Evolutionary conservation across 257 asterid genomes (phyloP), one percentile per base, ranked within the genome.

Genomic region (Marsdenia floribunda): DNA sequence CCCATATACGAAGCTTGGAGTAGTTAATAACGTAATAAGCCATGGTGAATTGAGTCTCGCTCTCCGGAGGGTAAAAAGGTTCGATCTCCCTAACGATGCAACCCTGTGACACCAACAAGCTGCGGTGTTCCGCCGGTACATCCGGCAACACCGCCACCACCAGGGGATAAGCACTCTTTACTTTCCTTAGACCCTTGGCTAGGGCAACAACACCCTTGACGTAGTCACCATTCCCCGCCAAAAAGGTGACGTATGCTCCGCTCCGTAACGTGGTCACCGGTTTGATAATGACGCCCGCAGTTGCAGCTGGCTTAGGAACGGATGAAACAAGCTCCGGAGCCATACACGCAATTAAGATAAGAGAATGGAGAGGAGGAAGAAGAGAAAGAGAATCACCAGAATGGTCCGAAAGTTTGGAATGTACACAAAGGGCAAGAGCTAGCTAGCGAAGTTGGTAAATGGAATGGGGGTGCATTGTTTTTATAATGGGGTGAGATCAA

Each of bases 101-200:
- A 10, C 72, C 72, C 72, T 68, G 72, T 0, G 53, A 40, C 33
- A 26, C 72, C 53, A 68, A 46, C 3, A 68, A 12, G 54, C 38
- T 19, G 21, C 72, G 72, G 72, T 68, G 72, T 5, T 68, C 72
- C 18, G n/a, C 24, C 10, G 72, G 72, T 3, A 46, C 72, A 24
- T 68, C 55, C 10, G 55, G 55, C 55, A 68, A 46, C 19, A 68
- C 82, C 29, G 87, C 77, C 87, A 85, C 77, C 79, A 72, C 72
- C 85, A 88, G 69, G 68, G 89, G 82, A 84, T 16, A 71, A 85
- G 6, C 85, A 0, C 78, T 38, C 44, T 77, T 73, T 1, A 38
- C 76, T 78, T 82, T 85, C 46, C 83, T 69, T 3, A 85, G 65
- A n/a, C 86, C 88, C 79, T 82, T 84, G 57, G 86, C 88, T 47